Percentiles rank a stretch among this genome's conserved stretches.
Evolutionary conservation across 108 stramenopile genomes (phyloP).

Genomic region (Pinguiococcus pyrenoidosus): DNA sequence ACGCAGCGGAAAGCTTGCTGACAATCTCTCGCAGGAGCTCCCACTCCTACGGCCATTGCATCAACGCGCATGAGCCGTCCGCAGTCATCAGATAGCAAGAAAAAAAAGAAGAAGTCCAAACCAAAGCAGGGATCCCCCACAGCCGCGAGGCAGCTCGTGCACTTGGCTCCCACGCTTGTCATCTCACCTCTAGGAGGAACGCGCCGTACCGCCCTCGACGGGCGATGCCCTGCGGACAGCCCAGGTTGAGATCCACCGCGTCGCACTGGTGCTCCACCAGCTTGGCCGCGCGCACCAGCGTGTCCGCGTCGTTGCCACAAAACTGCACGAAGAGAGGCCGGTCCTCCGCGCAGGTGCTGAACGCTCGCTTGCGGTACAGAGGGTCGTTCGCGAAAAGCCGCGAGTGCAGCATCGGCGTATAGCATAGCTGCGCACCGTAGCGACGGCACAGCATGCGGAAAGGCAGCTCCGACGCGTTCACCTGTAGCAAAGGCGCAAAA

Average conservation of each 20-base stretch:
- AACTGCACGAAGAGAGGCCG: slow-evolving; percentile 54
- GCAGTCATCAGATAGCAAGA: too few species aligned
- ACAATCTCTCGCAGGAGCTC: slow-evolving; percentile 11
- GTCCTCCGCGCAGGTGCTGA: slow-evolving; percentile 19
- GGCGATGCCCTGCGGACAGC: slow-evolving; percentile 91
- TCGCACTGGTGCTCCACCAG: slow-evolving; percentile 59
- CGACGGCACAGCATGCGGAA: slow-evolving; percentile 86
- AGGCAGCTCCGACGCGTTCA: slow-evolving; percentile 87
- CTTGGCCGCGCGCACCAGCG: slow-evolving; percentile 61
- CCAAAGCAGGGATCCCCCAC: too few species aligned
- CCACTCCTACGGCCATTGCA: neutral
- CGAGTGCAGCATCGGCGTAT: slow-evolving; percentile 89
- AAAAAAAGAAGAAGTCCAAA: too few species aligned
- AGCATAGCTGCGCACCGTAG: slow-evolving; percentile 43
- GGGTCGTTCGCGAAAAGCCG: slow-evolving; percentile 6
- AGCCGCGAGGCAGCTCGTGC: too few species aligned
- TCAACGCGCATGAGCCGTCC: slow-evolving; percentile 15
- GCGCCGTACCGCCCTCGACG: slow-evolving; percentile 83
- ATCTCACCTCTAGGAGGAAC: slow-evolving; percentile 67
- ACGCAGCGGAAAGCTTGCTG: slow-evolving; percentile 11
- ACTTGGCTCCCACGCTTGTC: too few species aligned
- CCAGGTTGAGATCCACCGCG: slow-evolving; percentile 91
- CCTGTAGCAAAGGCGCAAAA: too few species aligned
- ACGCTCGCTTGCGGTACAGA: slow-evolving; percentile 6
- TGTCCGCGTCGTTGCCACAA: slow-evolving; percentile 67